phyloP scores from a whole-genome alignment of 2,329 filamentous ascomycete genomes.

The Neonectria ditissima region DNA sequence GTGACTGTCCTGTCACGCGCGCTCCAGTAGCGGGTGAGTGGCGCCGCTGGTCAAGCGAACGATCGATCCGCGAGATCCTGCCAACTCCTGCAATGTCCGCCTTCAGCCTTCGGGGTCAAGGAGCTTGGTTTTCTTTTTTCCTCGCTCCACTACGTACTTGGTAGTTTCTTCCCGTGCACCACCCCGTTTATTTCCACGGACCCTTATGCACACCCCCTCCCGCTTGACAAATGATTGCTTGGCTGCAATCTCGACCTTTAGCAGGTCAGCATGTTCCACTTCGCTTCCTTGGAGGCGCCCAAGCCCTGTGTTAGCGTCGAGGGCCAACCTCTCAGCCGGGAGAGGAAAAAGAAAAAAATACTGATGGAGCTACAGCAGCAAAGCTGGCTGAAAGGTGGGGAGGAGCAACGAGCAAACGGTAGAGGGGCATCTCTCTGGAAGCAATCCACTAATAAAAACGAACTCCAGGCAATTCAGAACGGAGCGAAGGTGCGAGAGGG shows the following conservation, averaged over 20 bases:
- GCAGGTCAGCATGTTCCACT: constrained; percentile 4
- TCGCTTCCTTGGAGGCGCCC: constrained; percentile 1
- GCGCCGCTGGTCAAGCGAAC: neutral
- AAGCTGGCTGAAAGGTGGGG: constrained; percentile 5
- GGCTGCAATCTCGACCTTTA: neutral
- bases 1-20: neutral
- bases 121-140: neutral
- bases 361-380: neutral
- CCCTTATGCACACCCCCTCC: no score
- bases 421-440: constrained; percentile 6
- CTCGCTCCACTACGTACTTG: no score
- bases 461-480: neutral
- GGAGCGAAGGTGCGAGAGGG: neutral
- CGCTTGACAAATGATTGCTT: neutral
- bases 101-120: neutral
- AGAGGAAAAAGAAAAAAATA: constrained; percentile 21
- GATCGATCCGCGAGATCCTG: constrained; percentile 6
- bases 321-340: constrained; percentile 10
- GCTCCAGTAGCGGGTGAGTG: neutral
- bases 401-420: neutral
- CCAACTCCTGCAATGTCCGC: constrained; percentile 10
- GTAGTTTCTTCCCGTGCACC: neutral
- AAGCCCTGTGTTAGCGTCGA: constrained; percentile 10
- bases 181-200: neutral
- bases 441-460: neutral